Evolutionary conservation across 768 basidiomycete genomes (phyloP).

Genomic region (Leucocoprinus birnbaumii): DNA sequence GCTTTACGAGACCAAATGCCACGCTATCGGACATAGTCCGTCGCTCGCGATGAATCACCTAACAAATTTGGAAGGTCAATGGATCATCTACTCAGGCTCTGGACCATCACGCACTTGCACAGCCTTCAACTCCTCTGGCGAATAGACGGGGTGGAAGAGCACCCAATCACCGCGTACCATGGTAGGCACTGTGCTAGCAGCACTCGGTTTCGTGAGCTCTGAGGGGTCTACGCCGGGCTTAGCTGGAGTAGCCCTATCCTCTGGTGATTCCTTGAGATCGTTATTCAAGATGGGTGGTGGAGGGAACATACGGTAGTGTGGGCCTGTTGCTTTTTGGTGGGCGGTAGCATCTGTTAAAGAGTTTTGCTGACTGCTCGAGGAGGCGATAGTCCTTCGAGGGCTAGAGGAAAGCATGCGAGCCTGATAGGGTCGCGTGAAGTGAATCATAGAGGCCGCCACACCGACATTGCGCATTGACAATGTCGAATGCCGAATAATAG

Average conservation of each 20-base stretch:
- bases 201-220: slow-evolving; percentile 37
- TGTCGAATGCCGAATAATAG: slow-evolving; percentile 1
- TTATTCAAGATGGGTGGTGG: not conserved
- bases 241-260: not conserved
- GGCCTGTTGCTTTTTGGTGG: slow-evolving; percentile 15
- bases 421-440: not conserved
- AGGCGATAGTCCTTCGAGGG: slow-evolving; percentile 8
- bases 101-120: slow-evolving; percentile 55
- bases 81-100: not conserved
- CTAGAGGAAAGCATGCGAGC: not conserved
- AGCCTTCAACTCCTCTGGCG: slow-evolving; percentile 64
- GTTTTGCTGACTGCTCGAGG: not conserved
- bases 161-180: slow-evolving; percentile 82
- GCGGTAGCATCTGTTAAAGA: slow-evolving; percentile 13
- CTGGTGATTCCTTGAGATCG: not conserved
- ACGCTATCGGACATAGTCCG: slow-evolving; percentile 71
- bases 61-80: not conserved
- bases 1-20: slow-evolving; percentile 59
- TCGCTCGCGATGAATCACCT: slow-evolving; percentile 71
- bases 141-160: slow-evolving; percentile 90
- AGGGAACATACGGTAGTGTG: slow-evolving; percentile 12
- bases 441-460: not conserved
- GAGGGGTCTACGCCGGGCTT: not conserved
- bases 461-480: slow-evolving; percentile 2
- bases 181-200: slow-evolving; percentile 51